phyloP scores from a whole-genome alignment of 2,329 filamentous ascomycete genomes.

The Ophiostoma ips region DNA sequence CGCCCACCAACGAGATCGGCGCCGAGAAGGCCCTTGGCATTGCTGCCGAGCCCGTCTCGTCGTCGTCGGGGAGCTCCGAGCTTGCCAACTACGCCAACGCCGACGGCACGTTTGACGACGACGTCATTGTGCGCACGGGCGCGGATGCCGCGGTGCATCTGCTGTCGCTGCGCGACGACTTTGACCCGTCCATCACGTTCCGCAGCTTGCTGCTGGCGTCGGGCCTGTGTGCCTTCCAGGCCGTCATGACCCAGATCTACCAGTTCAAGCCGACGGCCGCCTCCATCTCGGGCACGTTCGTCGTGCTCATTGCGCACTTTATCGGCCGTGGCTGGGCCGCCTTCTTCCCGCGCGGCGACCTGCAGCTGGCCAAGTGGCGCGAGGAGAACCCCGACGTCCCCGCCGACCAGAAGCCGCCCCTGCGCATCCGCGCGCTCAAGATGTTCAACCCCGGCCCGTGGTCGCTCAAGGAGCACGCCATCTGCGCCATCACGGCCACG shows the following conservation, averaged over 20 bases:
- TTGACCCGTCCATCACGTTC: constrained; percentile 37
- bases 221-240: constrained; percentile 35
- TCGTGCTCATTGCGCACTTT: constrained; percentile 44
- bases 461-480: constrained; percentile 41
- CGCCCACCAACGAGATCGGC: background rate
- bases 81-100: constrained; percentile 19
- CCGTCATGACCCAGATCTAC: constrained; percentile 43
- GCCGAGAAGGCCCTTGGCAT: background rate
- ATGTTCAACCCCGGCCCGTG: constrained; percentile 39
- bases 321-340: constrained; percentile 33
- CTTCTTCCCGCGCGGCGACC: constrained; percentile 37
- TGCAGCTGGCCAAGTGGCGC: constrained; percentile 33
- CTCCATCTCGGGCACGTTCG: constrained; percentile 38
- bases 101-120: constrained; percentile 16
- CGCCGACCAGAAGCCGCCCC: constrained; percentile 27
- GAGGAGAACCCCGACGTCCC: constrained; percentile 17
- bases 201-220: constrained; percentile 37
- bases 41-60: background rate
- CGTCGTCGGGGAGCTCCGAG: background rate
- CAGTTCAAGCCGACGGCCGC: constrained; percentile 28
- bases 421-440: constrained; percentile 25
- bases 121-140: constrained; percentile 36
- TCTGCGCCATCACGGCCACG: constrained; percentile 39
- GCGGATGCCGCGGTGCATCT: constrained; percentile 35
- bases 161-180: constrained; percentile 38